Conservation (phyloP, 352 stramenopile genomes). For the Aphanomyces cochlioides region DNA sequence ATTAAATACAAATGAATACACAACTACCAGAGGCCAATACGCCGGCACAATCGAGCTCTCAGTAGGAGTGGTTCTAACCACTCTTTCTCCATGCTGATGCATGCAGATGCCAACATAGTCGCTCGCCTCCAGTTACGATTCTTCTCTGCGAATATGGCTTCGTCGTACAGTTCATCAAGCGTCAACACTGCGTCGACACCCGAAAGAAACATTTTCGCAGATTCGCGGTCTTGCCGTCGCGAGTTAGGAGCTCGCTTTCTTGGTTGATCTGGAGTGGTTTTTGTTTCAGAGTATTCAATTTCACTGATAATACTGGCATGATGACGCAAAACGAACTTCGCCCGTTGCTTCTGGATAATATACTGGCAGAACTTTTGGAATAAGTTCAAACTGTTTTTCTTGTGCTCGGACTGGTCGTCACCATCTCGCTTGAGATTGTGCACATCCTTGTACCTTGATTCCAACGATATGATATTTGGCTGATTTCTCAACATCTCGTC, state of each 20-base stretch:
- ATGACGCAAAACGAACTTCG: not conserved
- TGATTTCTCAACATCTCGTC: not conserved
- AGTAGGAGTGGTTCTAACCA: slow-evolving; percentile 55
- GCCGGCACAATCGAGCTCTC: slow-evolving; percentile 60
- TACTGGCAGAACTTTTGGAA: slow-evolving; percentile 23
- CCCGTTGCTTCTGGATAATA: slow-evolving; percentile 25
- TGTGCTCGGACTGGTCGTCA: not conserved
- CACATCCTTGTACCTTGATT: slow-evolving; percentile 3
- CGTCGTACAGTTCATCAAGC: slow-evolving; percentile 57
- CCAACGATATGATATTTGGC: slow-evolving; percentile 7
- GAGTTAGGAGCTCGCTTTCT: not conserved
- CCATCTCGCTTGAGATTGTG: not conserved
- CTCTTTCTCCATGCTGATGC: slow-evolving; percentile 61
- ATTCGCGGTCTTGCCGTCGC: slow-evolving; percentile 1
- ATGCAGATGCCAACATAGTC: slow-evolving; percentile 66
- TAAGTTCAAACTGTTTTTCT: slow-evolving; percentile 1
- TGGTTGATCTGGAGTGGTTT: not conserved
- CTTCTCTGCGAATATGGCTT: slow-evolving; percentile 48
- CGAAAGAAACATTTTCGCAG: slow-evolving; percentile 6
- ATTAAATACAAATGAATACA: not conserved
- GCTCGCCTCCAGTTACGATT: slow-evolving; percentile 64
- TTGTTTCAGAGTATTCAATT: slow-evolving; percentile 13
- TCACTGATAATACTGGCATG: slow-evolving; percentile 8
- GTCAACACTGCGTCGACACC: slow-evolving; percentile 49
- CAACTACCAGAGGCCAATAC: slow-evolving; percentile 52